Conservation (phyloP, 306 rosid genomes). For the Citrullus colocynthis region DNA sequence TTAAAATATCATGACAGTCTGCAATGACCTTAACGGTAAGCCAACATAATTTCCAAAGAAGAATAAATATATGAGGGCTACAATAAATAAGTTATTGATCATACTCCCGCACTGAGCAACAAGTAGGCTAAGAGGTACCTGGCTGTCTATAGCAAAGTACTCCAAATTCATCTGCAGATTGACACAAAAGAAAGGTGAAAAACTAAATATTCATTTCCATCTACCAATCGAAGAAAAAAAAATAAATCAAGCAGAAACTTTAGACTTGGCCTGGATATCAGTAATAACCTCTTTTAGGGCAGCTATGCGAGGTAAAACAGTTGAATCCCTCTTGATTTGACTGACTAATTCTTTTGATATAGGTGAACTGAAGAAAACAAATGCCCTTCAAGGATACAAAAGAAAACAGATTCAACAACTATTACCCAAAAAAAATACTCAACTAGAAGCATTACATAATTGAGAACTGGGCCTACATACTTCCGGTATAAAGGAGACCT, state of each 20-base stretch:
- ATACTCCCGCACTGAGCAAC: not conserved
- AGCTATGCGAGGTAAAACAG: slow-evolving; percentile 62
- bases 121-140: slow-evolving; percentile 38
- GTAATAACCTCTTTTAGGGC: slow-evolving; percentile 71
- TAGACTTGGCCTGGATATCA: slow-evolving; percentile 5
- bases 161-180: slow-evolving; percentile 93
- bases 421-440: slow-evolving; percentile 1
- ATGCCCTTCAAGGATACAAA: slow-evolving; percentile 59
- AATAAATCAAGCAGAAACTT: slow-evolving; percentile 14
- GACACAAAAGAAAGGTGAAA: slow-evolving; percentile 17
- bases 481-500: slow-evolving; percentile 79
- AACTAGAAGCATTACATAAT: not conserved
- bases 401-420: slow-evolving; percentile 12
- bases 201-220: not conserved
- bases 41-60: not conserved
- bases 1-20: not conserved
- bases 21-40: not conserved
- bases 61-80: not conserved
- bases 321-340: slow-evolving; percentile 62
- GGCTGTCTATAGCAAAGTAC: slow-evolving; percentile 86
- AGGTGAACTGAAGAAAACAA: slow-evolving; percentile 92
- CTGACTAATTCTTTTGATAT: slow-evolving; percentile 54
- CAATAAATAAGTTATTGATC: slow-evolving; percentile 2
- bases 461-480: slow-evolving; percentile 29
- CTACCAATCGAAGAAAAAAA: not conserved